These are phyloP conservation scores for Pleurotus pulmonarius DNA, from an alignment of 768 basidiomycete genomes.

Conservation along the genomic window DNA sequence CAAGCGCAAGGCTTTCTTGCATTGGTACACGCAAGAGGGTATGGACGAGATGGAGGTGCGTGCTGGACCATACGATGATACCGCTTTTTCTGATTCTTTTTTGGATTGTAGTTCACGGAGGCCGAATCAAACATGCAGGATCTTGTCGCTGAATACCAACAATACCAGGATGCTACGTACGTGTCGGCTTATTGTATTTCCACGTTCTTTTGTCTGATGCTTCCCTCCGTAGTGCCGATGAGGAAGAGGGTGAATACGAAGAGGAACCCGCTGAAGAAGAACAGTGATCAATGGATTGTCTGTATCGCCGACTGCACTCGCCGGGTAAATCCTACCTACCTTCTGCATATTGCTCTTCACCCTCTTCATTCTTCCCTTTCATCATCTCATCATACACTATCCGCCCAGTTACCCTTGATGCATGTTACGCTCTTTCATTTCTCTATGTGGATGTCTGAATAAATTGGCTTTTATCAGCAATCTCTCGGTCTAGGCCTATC, in stretches of 20 bases:
- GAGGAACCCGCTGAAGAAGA: slow-evolving; percentile 72
- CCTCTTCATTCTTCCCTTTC: slow-evolving; percentile 12
- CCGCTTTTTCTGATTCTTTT: not conserved
- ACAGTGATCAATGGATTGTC: slow-evolving; percentile 27
- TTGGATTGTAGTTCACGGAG: slow-evolving; percentile 73
- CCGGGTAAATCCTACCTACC: slow-evolving; percentile 8
- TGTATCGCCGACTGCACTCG: slow-evolving; percentile 7
- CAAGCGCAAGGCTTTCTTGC: slow-evolving; percentile 97
- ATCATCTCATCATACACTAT: slow-evolving; percentile 10
- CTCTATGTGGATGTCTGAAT: slow-evolving; percentile 28
- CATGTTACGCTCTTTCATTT: slow-evolving; percentile 23
- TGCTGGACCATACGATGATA: not conserved
- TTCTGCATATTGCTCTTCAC: slow-evolving; percentile 11
- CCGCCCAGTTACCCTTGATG: slow-evolving; percentile 30
- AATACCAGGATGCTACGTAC: slow-evolving; percentile 92
- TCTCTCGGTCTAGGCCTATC: no score
- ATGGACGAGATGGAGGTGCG: slow-evolving; percentile 96
- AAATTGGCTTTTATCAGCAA: slow-evolving; percentile 16
- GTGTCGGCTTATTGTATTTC: slow-evolving; percentile 25
- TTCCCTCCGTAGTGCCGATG: slow-evolving; percentile 34
- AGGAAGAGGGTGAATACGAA: slow-evolving; percentile 89
- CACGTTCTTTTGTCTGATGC: not conserved
- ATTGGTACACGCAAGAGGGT: slow-evolving; percentile 99
- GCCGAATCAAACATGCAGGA: slow-evolving; percentile 99
- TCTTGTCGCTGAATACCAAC: slow-evolving; percentile 96